A percentile compares a stretch with the other conserved stretches of the same genome.
phyloP scores from a whole-genome alignment of 2,329 filamentous ascomycete genomes.

The Fusarium nurragi region DNA sequence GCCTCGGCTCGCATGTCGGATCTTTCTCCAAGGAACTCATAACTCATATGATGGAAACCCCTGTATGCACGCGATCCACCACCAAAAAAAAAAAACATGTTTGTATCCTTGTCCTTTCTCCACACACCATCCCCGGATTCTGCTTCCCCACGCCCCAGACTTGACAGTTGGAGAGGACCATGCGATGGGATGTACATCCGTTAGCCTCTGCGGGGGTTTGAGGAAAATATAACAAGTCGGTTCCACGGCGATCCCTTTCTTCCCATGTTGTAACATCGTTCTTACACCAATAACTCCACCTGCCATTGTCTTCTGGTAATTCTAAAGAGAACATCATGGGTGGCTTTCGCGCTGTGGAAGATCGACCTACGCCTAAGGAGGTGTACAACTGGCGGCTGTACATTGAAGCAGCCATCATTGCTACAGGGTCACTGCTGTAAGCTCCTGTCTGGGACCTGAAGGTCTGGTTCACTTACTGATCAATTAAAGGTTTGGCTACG shows the following conservation, averaged over 20 bases:
- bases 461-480: not conserved
- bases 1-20: slow-evolving; percentile 46
- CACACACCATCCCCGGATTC: slow-evolving; percentile 40
- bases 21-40: slow-evolving; percentile 10
- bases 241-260: not conserved
- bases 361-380: slow-evolving; percentile 64
- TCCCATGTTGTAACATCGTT: not conserved
- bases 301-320: not conserved
- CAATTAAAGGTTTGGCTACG: slow-evolving; percentile 58
- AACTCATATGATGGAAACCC: slow-evolving; percentile 15
- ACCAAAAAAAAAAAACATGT: slow-evolving; percentile 26
- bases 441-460: slow-evolving; percentile 1
- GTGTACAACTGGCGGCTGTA: slow-evolving; percentile 65
- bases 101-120: slow-evolving; percentile 24
- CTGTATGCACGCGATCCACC: slow-evolving; percentile 2
- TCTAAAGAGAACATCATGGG: slow-evolving; percentile 42
- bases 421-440: slow-evolving; percentile 57
- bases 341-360: slow-evolving; percentile 59
- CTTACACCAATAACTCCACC: not conserved
- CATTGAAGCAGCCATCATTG: slow-evolving; percentile 57
- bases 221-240: not conserved
- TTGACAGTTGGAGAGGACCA: slow-evolving; percentile 15
- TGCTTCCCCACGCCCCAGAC: slow-evolving; percentile 39
- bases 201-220: slow-evolving; percentile 7
- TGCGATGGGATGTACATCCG: slow-evolving; percentile 38